Evolutionary conservation across 106 monocot genomes (phyloP).

Genomic region (Dioscorea alata): DNA sequence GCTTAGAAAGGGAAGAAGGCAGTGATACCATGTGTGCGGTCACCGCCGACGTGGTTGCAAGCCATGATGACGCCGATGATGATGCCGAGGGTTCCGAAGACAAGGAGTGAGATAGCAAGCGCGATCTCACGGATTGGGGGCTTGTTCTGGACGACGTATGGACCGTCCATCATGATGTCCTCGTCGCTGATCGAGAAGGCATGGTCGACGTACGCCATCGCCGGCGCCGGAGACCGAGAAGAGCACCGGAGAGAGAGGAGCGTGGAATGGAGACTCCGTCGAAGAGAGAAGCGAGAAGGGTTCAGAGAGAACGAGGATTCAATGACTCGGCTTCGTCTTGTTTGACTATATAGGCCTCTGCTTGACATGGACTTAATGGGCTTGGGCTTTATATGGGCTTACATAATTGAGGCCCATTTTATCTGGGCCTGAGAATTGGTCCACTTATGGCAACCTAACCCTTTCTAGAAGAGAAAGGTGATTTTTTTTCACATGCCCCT

Average conservation of each 20-base stretch:
- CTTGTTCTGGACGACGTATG: conserved; percentile 42
- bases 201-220: conserved; percentile 96
- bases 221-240: not conserved
- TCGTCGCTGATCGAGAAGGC: conserved; percentile 95
- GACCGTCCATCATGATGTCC: conserved; percentile 64
- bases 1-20: not conserved
- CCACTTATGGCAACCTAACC: too few species aligned
- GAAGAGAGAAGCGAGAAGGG: not conserved
- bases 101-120: conserved; percentile 70
- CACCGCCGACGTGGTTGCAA: conserved; percentile 66
- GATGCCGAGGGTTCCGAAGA: conserved; percentile 63
- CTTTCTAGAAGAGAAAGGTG: too few species aligned
- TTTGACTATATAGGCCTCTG: too few species aligned
- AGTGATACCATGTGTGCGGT: conserved; percentile 62
- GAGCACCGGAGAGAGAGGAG: not conserved
- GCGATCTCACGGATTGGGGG: conserved; percentile 90
- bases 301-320: too few species aligned
- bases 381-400: too few species aligned
- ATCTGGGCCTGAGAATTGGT: too few species aligned
- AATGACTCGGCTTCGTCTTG: too few species aligned
- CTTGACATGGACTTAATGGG: too few species aligned
- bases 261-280: not conserved
- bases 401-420: too few species aligned
- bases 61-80: conserved; percentile 70
- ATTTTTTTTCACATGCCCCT: too few species aligned